Percentiles rank a stretch among this genome's conserved stretches.
Conservation (phyloP, 169 alveolate species). For the Eimeria praecox region DNA sequence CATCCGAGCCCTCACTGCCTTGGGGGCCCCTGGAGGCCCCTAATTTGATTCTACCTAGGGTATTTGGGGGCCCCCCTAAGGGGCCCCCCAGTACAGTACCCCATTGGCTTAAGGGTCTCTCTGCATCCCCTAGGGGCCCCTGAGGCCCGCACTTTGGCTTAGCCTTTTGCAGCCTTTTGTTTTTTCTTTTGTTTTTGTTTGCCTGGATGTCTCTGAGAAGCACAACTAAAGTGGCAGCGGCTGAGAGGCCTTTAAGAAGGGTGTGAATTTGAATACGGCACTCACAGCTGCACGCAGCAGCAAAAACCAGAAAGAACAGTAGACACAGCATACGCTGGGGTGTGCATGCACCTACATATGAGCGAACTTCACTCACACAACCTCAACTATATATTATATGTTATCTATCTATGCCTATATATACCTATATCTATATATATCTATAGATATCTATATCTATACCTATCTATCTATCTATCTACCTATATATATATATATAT, state of each 20-base stretch:
- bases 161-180: not conserved
- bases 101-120: not conserved
- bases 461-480: too few species aligned
- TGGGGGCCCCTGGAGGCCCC: slow-evolving; percentile 52
- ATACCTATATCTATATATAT: too few species aligned
- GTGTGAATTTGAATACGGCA: not conserved
- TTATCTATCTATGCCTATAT: not conserved
- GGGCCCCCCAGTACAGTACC: slow-evolving; percentile 20
- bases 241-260: not conserved
- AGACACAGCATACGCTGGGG: not conserved
- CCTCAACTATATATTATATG: not conserved
- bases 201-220: not conserved
- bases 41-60: too few species aligned
- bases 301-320: not conserved
- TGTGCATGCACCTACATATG: not conserved
- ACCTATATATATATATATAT: not conserved
- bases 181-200: not conserved
- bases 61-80: not conserved
- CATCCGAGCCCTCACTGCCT: not conserved
- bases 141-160: not conserved
- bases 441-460: too few species aligned
- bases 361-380: not conserved
- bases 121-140: not conserved
- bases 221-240: not conserved
- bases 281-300: not conserved